Base-by-base conservation (phyloP, 2,329 filamentous ascomycete genomes). In the Aurifilum marmelostoma region DNA sequence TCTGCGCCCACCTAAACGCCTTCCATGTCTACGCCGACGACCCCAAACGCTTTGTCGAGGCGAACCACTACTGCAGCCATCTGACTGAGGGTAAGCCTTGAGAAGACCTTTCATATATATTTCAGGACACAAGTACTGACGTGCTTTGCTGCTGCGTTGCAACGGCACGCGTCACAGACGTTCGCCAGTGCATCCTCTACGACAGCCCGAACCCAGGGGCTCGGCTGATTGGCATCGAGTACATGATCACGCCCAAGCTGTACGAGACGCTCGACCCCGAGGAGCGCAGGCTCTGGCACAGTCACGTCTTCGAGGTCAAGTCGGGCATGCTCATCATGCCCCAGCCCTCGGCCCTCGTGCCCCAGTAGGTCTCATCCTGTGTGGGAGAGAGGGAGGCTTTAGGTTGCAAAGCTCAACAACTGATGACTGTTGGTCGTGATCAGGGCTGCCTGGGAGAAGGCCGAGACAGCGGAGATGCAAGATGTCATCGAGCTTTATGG, bases 51-150 rank as follows among this genome's bases (percentile, higher is more conserved):
- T 84, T 83, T 52, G 89, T 97, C 1, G 92, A 96, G 77, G 83
- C 92, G 0, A 94, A 96, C 76, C 93, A 97, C 78, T 97, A 96
- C 80, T 97, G 93, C 77, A 86, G 90, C 0, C 92, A 96, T 75
- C 75, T 96, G 4, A 93, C 86, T 71, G 85, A 90, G 74, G 82
- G 83, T 85, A 71, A 43, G 61, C 34, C 9, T 32, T 4, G 14
- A 5, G n/a, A n/a, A n/a, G n/a, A n/a, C n/a, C 34, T 4, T 34
- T 34, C 8, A 34, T 4, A 34, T 8, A 34, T 34, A 34, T 34
- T 34, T 34, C n/a, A 34, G 34, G 4, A 34, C 1, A 29, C 11
- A 2, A 12, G 11, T 5, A 18, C 32, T 47, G 14, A 61, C 16
- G 9, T 37, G 21, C 43, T 67, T 9, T 9, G 5, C 1, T 18